Percentiles rank a stretch among this genome's conserved stretches.
Conservation (phyloP, 2,329 filamentous ascomycete species). For the Talaromyces sp. region DNA sequence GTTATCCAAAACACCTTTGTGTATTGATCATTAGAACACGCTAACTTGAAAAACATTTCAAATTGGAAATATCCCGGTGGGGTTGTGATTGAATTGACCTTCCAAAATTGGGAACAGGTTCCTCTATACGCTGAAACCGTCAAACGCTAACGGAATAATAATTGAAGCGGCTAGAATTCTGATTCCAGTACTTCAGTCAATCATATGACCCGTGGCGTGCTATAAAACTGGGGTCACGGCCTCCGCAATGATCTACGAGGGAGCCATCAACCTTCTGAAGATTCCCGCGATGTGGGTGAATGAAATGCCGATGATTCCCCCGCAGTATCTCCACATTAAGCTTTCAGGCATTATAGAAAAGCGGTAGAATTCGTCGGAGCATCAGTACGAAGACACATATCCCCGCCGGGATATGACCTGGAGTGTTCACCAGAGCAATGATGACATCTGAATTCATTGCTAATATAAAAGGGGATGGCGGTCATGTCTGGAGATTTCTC, state of each 20-base stretch:
- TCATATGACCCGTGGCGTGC: neutral
- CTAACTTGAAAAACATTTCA: neutral
- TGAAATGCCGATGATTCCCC: neutral
- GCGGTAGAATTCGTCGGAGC: neutral
- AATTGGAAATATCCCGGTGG: slow-evolving; percentile 3
- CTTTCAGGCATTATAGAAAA: neutral
- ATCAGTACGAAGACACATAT: neutral
- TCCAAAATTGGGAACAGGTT: neutral
- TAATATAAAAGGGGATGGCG: neutral
- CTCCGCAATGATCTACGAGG: slow-evolving; percentile 3
- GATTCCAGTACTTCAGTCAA: neutral
- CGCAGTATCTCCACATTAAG: neutral
- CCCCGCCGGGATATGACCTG: neutral
- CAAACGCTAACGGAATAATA: neutral
- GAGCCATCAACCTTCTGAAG: no score
- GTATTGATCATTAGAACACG: neutral
- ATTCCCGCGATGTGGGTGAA: neutral
- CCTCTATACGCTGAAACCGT: neutral
- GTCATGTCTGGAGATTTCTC: neutral
- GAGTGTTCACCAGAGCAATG: neutral
- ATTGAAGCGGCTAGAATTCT: neutral
- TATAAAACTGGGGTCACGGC: neutral
- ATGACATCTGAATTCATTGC: neutral
- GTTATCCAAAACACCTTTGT: neutral
- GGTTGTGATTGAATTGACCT: neutral